Base-by-base conservation (phyloP, 228 moss, liverwort and hornwort genomes). In the Sphagnum fallax region DNA sequence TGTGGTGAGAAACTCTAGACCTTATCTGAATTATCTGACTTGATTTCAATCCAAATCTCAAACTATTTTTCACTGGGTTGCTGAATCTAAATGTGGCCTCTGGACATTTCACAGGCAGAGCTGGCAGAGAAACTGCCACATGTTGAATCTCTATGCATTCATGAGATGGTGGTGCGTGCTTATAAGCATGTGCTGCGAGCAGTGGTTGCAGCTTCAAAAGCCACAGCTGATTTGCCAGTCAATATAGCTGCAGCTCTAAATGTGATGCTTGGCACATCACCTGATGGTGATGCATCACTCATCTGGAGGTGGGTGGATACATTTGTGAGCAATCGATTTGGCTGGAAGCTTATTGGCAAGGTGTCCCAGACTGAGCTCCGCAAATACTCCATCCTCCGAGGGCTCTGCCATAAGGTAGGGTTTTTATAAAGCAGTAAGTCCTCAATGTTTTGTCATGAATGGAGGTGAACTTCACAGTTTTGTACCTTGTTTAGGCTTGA, bases 121-220 rank as follows among this genome's bases (percentile, higher is more conserved):
- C 78, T 88, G 51, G 85, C 88, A 65, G 71, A 16, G 47, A 88
- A 88, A 50, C 65, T 88, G 47, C 88, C 88, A 51, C 88, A 88
- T 61, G 88, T 88, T 52, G 82, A 80, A 77, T 82, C 88, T 52
- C 82, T 88, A 48, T 88, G 88, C 50, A 74, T 82, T 4, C 88
- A 85, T 69, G 88, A 88, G 71, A 88, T 88, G 85, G 80, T 88
- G 51, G 88, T 88, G 10, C 88, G 88, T 64, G 88, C 80, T 51
- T 88, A 68, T 78, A 88, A 88, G 69, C 88, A 88, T 63, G 69
- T 88, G 5, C 48, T 88, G 75, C 88, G 82, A 74, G 85, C 88
- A 5, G 78, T 85, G 15, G 80, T 85, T 52, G 85, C 88, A 0
- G 78, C 75, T 15, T 81, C 88, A 10, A 85, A 72, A 61, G 77